Evolutionary conservation across 805 yeast genomes (phyloP).

Genomic region (Cyberlindnera euphorbiiphila): DNA sequence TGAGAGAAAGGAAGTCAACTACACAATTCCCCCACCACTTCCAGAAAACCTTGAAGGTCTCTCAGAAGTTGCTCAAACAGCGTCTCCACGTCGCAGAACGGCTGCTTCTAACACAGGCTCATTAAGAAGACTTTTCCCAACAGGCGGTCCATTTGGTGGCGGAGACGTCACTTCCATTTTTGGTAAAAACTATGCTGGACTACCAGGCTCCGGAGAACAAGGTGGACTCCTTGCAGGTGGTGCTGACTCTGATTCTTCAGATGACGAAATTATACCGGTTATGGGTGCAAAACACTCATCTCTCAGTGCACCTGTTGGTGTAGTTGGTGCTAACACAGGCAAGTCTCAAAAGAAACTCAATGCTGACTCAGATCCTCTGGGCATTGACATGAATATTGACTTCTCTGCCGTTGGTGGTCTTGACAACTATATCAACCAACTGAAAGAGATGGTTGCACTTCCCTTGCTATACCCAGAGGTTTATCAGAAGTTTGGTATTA

Average conservation of each 20-base stretch:
- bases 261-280: conserved; percentile 52
- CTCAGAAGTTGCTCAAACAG: conserved; percentile 10
- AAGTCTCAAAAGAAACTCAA: conserved; percentile 54
- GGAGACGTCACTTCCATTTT: conserved; percentile 84
- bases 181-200: conserved; percentile 55
- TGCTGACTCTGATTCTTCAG: conserved; percentile 59
- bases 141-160: conserved; percentile 98
- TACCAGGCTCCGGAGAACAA: conserved; percentile 2
- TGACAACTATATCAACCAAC: conserved; percentile 82
- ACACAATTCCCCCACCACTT: conserved; percentile 81
- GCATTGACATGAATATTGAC: conserved; percentile 81
- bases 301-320: conserved; percentile 29
- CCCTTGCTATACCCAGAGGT: conserved; percentile 93
- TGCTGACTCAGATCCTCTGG: conserved; percentile 92
- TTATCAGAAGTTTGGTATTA: conserved; percentile 81
- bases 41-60: conserved; percentile 31
- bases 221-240: conserved; percentile 24
- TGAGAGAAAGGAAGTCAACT: conserved; percentile 70
- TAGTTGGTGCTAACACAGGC: conserved; percentile 25
- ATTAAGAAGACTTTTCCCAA: conserved; percentile 76
- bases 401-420: conserved; percentile 88
- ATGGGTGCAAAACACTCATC: conserved; percentile 37
- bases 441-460: conserved; percentile 94
- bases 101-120: conserved; percentile 25
- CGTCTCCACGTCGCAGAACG: conserved; percentile 34